Evolutionary conservation across 257 asterid genomes (phyloP).

Genomic region (Knoxia roxburghii): DNA sequence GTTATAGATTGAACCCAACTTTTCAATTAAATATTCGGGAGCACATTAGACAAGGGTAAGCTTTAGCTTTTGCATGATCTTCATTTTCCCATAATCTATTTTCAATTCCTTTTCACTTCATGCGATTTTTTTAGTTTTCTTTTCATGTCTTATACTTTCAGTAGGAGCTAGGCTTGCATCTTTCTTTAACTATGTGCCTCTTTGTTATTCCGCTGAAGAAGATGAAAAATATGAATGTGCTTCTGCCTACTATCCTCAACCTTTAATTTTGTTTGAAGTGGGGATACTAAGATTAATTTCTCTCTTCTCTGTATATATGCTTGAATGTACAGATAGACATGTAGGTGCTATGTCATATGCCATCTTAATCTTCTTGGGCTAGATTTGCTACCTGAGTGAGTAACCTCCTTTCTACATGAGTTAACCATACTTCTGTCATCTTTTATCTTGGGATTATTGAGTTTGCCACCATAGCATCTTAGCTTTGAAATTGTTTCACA

Average conservation of each 20-base stretch:
- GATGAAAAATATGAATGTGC: neutral
- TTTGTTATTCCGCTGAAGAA: neutral
- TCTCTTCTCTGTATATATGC: neutral
- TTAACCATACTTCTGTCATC: neutral
- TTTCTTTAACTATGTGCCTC: neutral
- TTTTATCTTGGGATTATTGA: neutral
- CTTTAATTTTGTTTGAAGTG: neutral
- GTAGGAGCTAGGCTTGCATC: neutral
- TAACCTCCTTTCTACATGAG: neutral
- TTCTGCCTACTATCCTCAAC: neutral
- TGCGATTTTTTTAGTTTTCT: constrained; percentile 5
- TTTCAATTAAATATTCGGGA: constrained; percentile 84
- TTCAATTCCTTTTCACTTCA: neutral
- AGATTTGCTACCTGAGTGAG: neutral
- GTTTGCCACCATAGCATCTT: neutral
- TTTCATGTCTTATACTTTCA: neutral
- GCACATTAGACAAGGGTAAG: constrained; percentile 81
- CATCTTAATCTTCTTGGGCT: neutral
- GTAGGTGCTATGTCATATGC: neutral
- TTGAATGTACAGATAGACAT: neutral
- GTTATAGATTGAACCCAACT: constrained; percentile 56
- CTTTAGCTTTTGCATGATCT: constrained; percentile 10
- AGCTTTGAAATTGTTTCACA: neutral
- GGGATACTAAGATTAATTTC: neutral
- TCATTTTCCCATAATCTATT: neutral